These are phyloP conservation scores for Coelastrella sp. DNA, from an alignment of 139 green algal genomes.

Conservation along the genomic window DNA sequence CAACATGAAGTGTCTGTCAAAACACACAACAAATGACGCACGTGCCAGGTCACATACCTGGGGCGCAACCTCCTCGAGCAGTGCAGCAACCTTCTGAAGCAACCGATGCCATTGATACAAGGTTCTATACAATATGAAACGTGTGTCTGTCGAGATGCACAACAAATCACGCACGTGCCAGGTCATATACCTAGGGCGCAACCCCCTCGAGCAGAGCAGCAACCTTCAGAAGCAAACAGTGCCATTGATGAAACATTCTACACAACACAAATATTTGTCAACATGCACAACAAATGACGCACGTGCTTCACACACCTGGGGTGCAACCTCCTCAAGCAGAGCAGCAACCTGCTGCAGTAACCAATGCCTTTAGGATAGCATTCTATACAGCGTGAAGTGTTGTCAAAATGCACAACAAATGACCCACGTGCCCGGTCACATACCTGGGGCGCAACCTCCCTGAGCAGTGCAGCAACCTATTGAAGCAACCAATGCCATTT, in stretches of 20 bases:
- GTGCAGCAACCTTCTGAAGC: slow-evolving; percentile 43
- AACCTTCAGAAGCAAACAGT: not conserved
- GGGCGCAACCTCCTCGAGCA: slow-evolving; percentile 66
- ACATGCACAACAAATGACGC: not conserved
- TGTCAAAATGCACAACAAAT: not conserved
- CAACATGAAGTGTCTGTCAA: not conserved
- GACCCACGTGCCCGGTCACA: too few relatives aligned
- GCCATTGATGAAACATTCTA: too few relatives aligned
- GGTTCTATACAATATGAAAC: too few relatives aligned
- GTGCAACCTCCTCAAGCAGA: too few relatives aligned
- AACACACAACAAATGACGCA: not conserved
- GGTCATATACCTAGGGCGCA: too few relatives aligned
- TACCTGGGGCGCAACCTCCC: slow-evolving; percentile 60
- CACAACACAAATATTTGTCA: not conserved
- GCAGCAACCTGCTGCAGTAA: too few relatives aligned
- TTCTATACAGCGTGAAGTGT: too few relatives aligned
- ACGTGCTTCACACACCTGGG: too few relatives aligned
- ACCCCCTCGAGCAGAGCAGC: slow-evolving; percentile 41
- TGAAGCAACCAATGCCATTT: slow-evolving; percentile 36
- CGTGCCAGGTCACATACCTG: not conserved
- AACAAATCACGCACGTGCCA: too few relatives aligned
- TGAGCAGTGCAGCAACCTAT: slow-evolving; percentile 49
- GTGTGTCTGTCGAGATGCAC: too few relatives aligned
- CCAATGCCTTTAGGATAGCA: too few relatives aligned
- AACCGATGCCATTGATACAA: not conserved